phyloP scores from a whole-genome alignment of 805 yeast species.

The Saturnispora serradocipensis region DNA sequence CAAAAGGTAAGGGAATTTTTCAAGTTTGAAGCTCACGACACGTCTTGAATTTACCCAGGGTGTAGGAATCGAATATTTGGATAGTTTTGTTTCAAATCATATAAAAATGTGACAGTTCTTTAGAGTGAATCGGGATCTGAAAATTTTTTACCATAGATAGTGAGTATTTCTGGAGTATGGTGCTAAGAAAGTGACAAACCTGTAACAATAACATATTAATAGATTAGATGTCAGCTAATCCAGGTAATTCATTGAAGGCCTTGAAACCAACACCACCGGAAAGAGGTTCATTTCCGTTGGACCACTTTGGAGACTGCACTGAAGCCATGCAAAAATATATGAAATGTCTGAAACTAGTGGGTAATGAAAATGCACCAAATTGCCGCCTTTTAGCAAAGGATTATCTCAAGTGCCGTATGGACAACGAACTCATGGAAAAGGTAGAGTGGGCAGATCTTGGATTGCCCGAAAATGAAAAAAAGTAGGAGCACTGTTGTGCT shows the following conservation, averaged over 20 bases:
- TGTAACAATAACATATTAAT: not conserved
- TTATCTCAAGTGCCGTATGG: conserved; percentile 85
- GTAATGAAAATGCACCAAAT: conserved; percentile 82
- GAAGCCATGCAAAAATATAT: conserved; percentile 66
- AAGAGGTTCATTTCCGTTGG: conserved; percentile 91
- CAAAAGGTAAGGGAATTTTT: too few species aligned
- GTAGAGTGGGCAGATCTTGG: conserved; percentile 31
- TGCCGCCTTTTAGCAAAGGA: conserved; percentile 77
- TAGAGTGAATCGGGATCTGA: not conserved
- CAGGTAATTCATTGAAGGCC: conserved; percentile 37
- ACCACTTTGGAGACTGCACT: conserved; percentile 78
- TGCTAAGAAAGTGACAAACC: not conserved
- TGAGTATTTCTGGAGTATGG: not conserved
- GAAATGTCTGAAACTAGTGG: conserved; percentile 66
- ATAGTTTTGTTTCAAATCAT: not conserved
- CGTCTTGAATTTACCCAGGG: too few species aligned
- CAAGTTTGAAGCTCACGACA: not conserved
- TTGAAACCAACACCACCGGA: conserved; percentile 90
- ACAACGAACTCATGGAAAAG: conserved; percentile 38
- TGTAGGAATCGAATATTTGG: too few species aligned
- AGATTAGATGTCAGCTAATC: conserved; percentile 31
- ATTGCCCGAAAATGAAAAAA: conserved; percentile 23
- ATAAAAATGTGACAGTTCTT: too few species aligned
- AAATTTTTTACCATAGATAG: not conserved
- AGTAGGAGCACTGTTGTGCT: not conserved